Evolutionary conservation across 768 basidiomycete genomes (phyloP).

Genomic region (Epithele typhae): DNA sequence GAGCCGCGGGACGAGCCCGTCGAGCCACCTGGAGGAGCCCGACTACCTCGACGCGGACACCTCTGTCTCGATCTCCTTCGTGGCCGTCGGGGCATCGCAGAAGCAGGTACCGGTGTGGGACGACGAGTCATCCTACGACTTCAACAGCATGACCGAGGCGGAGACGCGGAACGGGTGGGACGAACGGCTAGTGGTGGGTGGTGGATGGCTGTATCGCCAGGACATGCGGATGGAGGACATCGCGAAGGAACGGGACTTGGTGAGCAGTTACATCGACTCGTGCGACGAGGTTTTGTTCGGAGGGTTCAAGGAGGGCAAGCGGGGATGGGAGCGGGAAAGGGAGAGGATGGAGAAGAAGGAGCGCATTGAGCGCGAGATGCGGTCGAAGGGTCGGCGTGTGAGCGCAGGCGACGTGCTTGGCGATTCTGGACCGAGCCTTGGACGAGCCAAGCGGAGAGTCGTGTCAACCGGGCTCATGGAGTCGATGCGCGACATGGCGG

Average conservation of each 20-base stretch:
- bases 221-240: constrained; percentile 54
- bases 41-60: constrained; percentile 47
- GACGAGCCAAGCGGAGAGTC: constrained; percentile 38
- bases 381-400: constrained; percentile 40
- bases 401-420: constrained; percentile 39
- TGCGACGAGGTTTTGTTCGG: constrained; percentile 79
- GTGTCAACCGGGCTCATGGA: constrained; percentile 60
- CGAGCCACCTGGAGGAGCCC: constrained; percentile 20
- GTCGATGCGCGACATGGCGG: constrained; percentile 42
- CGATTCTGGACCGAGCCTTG: constrained; percentile 12
- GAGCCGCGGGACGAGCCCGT: constrained; percentile 17
- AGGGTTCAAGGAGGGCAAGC: constrained; percentile 42
- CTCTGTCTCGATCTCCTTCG: constrained; percentile 63
- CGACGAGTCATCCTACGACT: constrained; percentile 51
- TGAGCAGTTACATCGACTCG: constrained; percentile 64
- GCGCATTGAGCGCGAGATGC: constrained; percentile 32
- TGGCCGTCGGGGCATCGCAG: constrained; percentile 47
- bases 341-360: constrained; percentile 44
- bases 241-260: constrained; percentile 49
- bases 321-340: constrained; percentile 45
- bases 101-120: constrained; percentile 80
- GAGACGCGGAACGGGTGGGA: constrained; percentile 76
- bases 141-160: constrained; percentile 43
- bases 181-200: constrained; percentile 71
- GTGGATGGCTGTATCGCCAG: constrained; percentile 78